Conservation (phyloP, 1,284 basidiomycete genomes). For the Mycosarcoma maydis region DNA sequence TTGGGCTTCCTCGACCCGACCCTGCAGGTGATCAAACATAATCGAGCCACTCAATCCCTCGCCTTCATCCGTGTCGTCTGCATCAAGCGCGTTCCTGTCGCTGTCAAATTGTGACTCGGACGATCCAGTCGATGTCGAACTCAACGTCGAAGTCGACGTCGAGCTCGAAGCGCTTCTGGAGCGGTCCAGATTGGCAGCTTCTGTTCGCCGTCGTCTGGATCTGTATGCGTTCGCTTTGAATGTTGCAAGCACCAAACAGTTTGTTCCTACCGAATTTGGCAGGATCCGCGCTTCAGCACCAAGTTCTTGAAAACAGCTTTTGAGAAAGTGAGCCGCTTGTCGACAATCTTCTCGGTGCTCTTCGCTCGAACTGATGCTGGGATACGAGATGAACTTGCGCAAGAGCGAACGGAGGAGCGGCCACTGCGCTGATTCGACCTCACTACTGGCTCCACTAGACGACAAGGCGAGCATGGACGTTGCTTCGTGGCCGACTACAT, state of each 20-base stretch:
- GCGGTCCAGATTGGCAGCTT: slow-evolving; percentile 7
- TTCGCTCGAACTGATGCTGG: slow-evolving; percentile 79
- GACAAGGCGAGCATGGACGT: slow-evolving; percentile 6
- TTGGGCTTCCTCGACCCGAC: neutral
- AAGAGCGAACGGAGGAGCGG: slow-evolving; percentile 74
- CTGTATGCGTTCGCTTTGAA: slow-evolving; percentile 48
- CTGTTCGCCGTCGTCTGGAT: slow-evolving; percentile 12
- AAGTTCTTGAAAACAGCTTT: slow-evolving; percentile 50
- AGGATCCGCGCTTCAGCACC: slow-evolving; percentile 60
- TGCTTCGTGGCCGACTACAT: slow-evolving; percentile 7
- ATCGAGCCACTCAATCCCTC: slow-evolving; percentile 30
- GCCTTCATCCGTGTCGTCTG: slow-evolving; percentile 6
- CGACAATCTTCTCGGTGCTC: slow-evolving; percentile 77
- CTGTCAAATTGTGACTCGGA: slow-evolving; percentile 13
- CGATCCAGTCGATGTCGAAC: slow-evolving; percentile 12
- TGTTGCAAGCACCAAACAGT: slow-evolving; percentile 61
- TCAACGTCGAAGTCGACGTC: slow-evolving; percentile 10
- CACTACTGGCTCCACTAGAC: neutral
- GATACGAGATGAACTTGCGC: slow-evolving; percentile 85
- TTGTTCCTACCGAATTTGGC: slow-evolving; percentile 41
- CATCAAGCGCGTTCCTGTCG: slow-evolving; percentile 3
- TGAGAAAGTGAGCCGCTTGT: slow-evolving; percentile 61
- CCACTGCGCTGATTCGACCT: slow-evolving; percentile 19
- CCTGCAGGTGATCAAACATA: slow-evolving; percentile 37
- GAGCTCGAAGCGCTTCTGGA: slow-evolving; percentile 25